Evolutionary conservation across 2,329 filamentous ascomycete species (phyloP).

Genomic region (Aspergillus luchuensis): DNA sequence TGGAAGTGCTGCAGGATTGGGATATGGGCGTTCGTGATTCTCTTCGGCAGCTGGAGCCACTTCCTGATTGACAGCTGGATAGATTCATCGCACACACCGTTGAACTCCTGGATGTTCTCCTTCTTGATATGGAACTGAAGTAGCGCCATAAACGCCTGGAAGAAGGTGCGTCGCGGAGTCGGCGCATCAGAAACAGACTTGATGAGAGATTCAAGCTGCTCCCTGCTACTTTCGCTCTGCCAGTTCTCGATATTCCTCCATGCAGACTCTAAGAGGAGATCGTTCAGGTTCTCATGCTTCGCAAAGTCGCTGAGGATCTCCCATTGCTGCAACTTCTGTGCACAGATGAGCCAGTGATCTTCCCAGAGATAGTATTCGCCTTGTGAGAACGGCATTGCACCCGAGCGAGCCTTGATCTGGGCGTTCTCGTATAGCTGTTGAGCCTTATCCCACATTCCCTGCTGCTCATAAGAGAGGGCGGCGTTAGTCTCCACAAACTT

Average conservation of each 20-base stretch:
- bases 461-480: constrained; percentile 95
- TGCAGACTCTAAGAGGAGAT: constrained; percentile 89
- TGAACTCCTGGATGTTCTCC: constrained; percentile 78
- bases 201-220: constrained; percentile 88
- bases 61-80: constrained; percentile 97
- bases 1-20: constrained; percentile 97
- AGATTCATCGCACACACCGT: constrained; percentile 88
- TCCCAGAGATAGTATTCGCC: constrained; percentile 99
- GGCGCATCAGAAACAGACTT: constrained; percentile 98
- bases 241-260: constrained; percentile 97
- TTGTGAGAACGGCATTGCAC: constrained; percentile 92
- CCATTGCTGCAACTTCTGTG: constrained; percentile 98
- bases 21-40: constrained; percentile 92
- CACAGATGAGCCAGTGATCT: constrained; percentile 97
- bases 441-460: constrained; percentile 98
- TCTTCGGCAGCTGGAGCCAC: constrained; percentile 96
- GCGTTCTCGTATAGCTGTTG: constrained; percentile 96
- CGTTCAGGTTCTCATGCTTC: constrained; percentile 98
- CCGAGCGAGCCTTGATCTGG: constrained; percentile 94
- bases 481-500: constrained; percentile 98
- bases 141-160: constrained; percentile 96
- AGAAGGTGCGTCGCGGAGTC: constrained; percentile 90
- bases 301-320: constrained; percentile 96
- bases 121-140: constrained; percentile 91
- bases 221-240: constrained; percentile 80